Evolutionary conservation across 78 protist genomes (phyloP).

Genomic region (Polysphondylium violaceum): DNA sequence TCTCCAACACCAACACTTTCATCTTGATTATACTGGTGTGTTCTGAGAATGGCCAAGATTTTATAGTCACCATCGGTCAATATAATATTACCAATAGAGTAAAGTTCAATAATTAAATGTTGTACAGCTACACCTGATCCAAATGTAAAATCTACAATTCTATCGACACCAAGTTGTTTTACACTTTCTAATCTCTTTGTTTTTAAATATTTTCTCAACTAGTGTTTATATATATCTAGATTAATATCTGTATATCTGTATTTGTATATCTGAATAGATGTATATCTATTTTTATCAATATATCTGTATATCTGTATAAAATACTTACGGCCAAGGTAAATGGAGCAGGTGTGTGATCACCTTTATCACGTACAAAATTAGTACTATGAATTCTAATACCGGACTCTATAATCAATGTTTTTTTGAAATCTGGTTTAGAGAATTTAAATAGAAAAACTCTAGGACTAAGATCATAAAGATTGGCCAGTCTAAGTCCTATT

Average conservation of each 20-base stretch:
- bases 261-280: not conserved
- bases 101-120: constrained; percentile 87
- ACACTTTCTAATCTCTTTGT: constrained; percentile 85
- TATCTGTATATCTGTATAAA: constrained; percentile 41
- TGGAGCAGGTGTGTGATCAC: constrained; percentile 87
- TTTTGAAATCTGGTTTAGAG: constrained; percentile 55
- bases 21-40: constrained; percentile 76
- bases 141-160: constrained; percentile 92
- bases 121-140: constrained; percentile 84
- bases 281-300: constrained; percentile 2
- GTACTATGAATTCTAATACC: constrained; percentile 95
- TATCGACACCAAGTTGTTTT: constrained; percentile 95
- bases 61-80: constrained; percentile 71
- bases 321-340: constrained; percentile 61
- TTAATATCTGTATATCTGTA: not conserved
- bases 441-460: constrained; percentile 89
- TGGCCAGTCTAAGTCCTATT: constrained; percentile 82
- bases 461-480: constrained; percentile 92
- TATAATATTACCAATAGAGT: constrained; percentile 82
- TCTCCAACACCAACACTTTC: constrained; percentile 62
- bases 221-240: not conserved
- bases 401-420: constrained; percentile 87
- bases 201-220: constrained; percentile 95
- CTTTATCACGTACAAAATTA: constrained; percentile 86
- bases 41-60: constrained; percentile 62